Conservation (phyloP, 306 rosid species). For the Rosa persica region DNA sequence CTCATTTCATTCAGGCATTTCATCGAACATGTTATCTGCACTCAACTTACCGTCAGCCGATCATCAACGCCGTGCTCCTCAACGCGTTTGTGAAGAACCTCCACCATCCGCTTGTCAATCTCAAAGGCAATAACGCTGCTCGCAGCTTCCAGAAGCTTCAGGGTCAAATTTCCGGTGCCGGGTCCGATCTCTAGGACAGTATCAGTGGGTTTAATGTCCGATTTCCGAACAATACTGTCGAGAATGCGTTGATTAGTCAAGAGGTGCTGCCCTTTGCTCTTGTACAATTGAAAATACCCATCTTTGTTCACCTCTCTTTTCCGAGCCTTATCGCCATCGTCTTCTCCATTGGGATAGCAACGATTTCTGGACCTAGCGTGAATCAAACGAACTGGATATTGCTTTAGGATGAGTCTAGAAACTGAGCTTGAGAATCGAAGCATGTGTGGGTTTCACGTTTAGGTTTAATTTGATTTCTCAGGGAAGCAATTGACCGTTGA, state of each 20-base stretch:
- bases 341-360: constrained; percentile 14
- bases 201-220: constrained; percentile 62
- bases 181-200: constrained; percentile 97
- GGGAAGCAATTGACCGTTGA: constrained; percentile 17
- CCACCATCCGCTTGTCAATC: constrained; percentile 76
- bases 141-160: constrained; percentile 76
- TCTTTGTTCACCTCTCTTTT: constrained; percentile 22
- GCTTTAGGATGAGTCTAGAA: constrained; percentile 16
- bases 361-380: constrained; percentile 31
- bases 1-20: constrained; percentile 32
- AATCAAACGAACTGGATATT: constrained; percentile 25
- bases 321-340: constrained; percentile 14
- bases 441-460: constrained; percentile 28
- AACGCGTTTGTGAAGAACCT: constrained; percentile 61
- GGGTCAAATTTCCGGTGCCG: constrained; percentile 91
- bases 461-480: not conserved
- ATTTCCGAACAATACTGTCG: constrained; percentile 59
- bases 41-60: constrained; percentile 45
- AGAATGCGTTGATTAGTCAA: constrained; percentile 72
- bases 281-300: constrained; percentile 42
- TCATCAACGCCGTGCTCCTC: constrained; percentile 26
- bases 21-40: constrained; percentile 33
- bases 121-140: constrained; percentile 61
- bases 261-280: constrained; percentile 87
- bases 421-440: constrained; percentile 35